Conservation (phyloP, 2,329 filamentous ascomycete species). For the Hymenoscyphus scutula region DNA sequence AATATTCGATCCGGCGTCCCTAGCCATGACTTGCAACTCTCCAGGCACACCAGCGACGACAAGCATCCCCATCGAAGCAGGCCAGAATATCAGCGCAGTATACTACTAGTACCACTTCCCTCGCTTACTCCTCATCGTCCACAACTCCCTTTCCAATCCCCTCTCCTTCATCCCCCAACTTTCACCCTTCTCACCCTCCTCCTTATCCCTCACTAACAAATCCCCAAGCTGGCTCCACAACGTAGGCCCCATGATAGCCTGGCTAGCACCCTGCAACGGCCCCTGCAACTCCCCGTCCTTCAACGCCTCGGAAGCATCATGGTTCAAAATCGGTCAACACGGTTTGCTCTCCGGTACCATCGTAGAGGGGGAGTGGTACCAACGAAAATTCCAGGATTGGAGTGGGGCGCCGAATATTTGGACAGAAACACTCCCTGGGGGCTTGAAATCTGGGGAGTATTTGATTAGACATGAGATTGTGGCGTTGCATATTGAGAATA, state of each 20-base stretch:
- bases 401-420: constrained; percentile 34
- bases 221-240: constrained; percentile 19
- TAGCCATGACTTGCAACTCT: constrained; percentile 18
- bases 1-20: constrained; percentile 17
- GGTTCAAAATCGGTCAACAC: constrained; percentile 23
- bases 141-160: not conserved
- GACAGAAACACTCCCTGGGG: constrained; percentile 48
- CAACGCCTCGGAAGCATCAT: constrained; percentile 13
- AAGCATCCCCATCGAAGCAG: constrained; percentile 20
- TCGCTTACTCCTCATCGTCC: too few species aligned
- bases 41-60: constrained; percentile 20
- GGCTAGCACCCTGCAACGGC: constrained; percentile 19
- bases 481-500: constrained; percentile 23
- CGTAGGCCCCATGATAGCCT: constrained; percentile 21
- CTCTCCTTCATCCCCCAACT: not conserved
- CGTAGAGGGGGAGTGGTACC: constrained; percentile 19
- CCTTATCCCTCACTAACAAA: not conserved
- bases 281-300: constrained; percentile 17
- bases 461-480: constrained; percentile 26
- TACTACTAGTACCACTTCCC: constrained; percentile 17
- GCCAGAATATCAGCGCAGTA: constrained; percentile 23
- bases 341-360: constrained; percentile 18
- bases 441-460: constrained; percentile 39
- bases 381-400: constrained; percentile 21
- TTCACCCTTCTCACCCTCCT: not conserved